These are phyloP conservation scores for Populus hybrid DNA, from an alignment of 441 rosid genomes.

Conservation along the genomic window DNA sequence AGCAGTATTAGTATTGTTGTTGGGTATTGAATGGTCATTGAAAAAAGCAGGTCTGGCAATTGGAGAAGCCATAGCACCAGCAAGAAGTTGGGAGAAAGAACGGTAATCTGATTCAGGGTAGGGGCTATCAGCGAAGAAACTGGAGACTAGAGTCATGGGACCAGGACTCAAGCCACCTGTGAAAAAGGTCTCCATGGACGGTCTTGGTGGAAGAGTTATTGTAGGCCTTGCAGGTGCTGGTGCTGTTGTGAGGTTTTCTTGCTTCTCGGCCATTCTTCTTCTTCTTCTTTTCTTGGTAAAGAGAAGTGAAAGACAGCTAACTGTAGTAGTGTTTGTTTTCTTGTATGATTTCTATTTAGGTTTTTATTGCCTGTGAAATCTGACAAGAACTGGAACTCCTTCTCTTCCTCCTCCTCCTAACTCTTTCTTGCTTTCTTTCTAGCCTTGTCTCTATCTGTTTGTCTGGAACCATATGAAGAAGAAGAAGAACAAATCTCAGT, in stretches of 20 bases:
- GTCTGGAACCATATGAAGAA: neutral
- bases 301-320: neutral
- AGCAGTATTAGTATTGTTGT: neutral
- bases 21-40: conserved; percentile 14
- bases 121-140: conserved; percentile 54
- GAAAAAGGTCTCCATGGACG: conserved; percentile 48
- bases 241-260: conserved; percentile 28
- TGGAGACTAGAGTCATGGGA: conserved; percentile 77
- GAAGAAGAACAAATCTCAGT: neutral
- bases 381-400: neutral
- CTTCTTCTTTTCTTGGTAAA: neutral
- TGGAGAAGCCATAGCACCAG: conserved; percentile 80
- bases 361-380: neutral
- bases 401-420: neutral
- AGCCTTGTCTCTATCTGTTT: neutral
- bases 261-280: conserved; percentile 40
- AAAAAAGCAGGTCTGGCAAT: conserved; percentile 25
- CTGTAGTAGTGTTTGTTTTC: neutral
- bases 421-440: neutral
- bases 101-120: conserved; percentile 43
- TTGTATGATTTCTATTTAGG: neutral
- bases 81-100: conserved; percentile 80
- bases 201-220: conserved; percentile 59
- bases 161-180: conserved; percentile 67
- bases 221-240: conserved; percentile 52